Conservation (phyloP, 169 alveolate genomes). For the Eimeria acervulina region DNA sequence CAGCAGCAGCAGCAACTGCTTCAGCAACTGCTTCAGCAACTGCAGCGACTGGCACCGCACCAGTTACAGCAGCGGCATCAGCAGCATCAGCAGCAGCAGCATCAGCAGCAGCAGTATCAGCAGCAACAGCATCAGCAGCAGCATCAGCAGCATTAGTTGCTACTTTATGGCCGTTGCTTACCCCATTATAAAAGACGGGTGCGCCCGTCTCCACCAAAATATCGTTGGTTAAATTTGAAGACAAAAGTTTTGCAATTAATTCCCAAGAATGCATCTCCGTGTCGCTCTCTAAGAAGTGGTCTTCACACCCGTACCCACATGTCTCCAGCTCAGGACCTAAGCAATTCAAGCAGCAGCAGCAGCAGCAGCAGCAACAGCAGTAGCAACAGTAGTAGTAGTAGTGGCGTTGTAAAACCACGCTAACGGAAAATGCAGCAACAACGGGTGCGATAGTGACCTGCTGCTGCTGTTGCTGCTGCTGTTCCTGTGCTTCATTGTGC, state of each 20-base stretch:
- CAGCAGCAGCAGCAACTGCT: too few relatives aligned
- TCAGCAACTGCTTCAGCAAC: too few relatives aligned
- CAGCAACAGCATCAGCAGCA: too few relatives aligned
- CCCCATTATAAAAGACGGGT: conserved; percentile 90
- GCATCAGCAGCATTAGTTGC: too few relatives aligned
- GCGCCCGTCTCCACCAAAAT: conserved; percentile 93
- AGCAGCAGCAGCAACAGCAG: conserved; percentile 50
- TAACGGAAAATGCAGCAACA: background rate
- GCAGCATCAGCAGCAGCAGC: too few relatives aligned
- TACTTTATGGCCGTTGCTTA: too few relatives aligned
- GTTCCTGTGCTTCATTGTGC: too few relatives aligned
- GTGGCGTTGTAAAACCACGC: background rate
- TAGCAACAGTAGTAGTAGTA: background rate
- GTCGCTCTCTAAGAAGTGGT: conserved; percentile 93
- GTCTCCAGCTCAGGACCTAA: conserved; percentile 79
- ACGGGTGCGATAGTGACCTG: background rate
- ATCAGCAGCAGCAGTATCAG: too few relatives aligned
- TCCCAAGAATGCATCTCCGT: conserved; percentile 93
- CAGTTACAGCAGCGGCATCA: too few relatives aligned
- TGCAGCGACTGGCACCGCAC: too few relatives aligned
- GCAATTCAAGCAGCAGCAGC: conserved; percentile 67
- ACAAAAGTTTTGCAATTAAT: conserved; percentile 86
- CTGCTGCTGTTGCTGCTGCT: background rate
- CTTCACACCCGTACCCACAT: conserved; percentile 91
- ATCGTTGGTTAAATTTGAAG: conserved; percentile 84